Conservation (phyloP, 768 basidiomycete genomes). For the Cystofilobasidium capitatum region DNA sequence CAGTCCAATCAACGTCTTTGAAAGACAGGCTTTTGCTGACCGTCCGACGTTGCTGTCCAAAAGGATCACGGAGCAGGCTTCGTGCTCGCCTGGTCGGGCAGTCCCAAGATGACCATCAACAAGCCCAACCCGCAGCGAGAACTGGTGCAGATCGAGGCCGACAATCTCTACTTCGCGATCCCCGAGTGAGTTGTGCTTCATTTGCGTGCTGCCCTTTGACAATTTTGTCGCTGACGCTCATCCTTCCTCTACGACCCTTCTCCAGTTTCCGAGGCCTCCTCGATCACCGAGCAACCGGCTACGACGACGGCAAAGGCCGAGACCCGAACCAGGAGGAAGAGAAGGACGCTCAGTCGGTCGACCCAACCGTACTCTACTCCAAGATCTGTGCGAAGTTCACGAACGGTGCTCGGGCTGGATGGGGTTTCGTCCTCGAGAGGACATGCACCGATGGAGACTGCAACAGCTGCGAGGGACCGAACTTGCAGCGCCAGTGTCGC, state of each 20-base stretch:
- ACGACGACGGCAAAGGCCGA: neutral
- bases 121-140: conserved; percentile 63
- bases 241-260: neutral
- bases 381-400: conserved; percentile 76
- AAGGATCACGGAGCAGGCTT: conserved; percentile 66
- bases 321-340: neutral
- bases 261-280: conserved; percentile 16
- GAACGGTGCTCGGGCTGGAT: conserved; percentile 76
- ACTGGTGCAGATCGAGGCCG: conserved; percentile 69
- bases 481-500: conserved; percentile 70
- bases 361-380: conserved; percentile 32
- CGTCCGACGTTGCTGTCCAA: neutral
- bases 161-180: conserved; percentile 69
- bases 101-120: conserved; percentile 60
- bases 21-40: neutral
- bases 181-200: conserved; percentile 57
- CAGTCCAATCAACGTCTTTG: neutral
- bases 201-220: neutral
- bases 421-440: conserved; percentile 61
- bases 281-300: conserved; percentile 23
- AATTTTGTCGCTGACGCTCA: neutral
- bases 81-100: conserved; percentile 70
- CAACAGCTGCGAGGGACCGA: conserved; percentile 46
- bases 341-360: neutral
- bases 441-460: conserved; percentile 63